Evolutionary conservation across 140 eudicot species (phyloP).

Genomic region (Ambrosia hybrid): DNA sequence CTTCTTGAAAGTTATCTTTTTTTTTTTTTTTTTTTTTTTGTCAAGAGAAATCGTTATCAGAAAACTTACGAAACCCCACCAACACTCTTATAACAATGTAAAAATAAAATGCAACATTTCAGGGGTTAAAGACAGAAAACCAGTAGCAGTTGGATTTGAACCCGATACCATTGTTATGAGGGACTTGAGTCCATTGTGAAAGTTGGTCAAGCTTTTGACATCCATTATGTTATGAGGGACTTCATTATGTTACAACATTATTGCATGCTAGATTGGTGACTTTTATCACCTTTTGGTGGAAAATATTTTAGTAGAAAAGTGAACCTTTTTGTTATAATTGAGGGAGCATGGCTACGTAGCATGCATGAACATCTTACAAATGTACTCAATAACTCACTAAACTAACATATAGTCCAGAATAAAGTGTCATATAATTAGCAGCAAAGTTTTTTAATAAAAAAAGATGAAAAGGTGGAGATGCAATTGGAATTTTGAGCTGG

Average conservation of each 20-base stretch:
- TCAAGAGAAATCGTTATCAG: no score
- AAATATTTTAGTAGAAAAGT: conserved; percentile 23
- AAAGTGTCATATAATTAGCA: conserved; percentile 23
- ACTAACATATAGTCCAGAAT: conserved; percentile 34
- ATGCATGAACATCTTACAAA: conserved; percentile 29
- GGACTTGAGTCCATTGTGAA: no score
- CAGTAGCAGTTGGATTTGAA: no score
- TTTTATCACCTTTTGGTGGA: conserved; percentile 16
- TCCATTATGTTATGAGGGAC: no score
- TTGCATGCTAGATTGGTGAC: conserved; percentile 21
- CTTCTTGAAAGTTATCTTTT: no score
- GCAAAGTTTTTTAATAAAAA: conserved; percentile 17
- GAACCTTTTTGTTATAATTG: conserved; percentile 16
- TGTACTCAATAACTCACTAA: conserved; percentile 19
- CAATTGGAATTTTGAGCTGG: conserved; percentile 45
- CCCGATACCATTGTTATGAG: no score
- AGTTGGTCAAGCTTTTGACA: conserved; percentile 4
- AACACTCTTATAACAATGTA: no score
- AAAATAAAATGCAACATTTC: no score
- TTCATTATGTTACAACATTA: conserved; percentile 13
- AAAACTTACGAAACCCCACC: no score
- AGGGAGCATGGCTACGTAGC: conserved; percentile 25
- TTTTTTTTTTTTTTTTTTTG: no score
- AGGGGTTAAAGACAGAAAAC: no score
- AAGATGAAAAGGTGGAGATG: conserved; percentile 28